Evolutionary conservation across 1,284 basidiomycete genomes (phyloP).

Genomic region (Trametes versicolor): DNA sequence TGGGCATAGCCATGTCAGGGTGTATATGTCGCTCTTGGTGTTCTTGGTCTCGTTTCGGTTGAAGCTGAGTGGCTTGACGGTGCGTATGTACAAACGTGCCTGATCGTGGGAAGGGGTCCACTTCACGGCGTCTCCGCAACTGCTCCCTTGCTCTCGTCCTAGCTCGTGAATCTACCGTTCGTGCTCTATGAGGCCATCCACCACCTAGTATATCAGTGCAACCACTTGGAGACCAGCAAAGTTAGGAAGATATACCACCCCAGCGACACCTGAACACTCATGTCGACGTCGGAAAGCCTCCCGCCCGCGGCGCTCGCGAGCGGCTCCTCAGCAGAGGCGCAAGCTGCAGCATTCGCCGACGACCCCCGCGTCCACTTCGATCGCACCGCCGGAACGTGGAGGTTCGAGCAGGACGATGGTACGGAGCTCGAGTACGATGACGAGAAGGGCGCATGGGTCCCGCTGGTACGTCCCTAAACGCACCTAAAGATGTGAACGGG

Average conservation of each 20-base stretch:
- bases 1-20: too few relatives aligned
- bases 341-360: constrained; percentile 73
- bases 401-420: constrained; percentile 90
- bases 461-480: constrained; percentile 67
- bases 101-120: constrained; percentile 1
- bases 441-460: constrained; percentile 80
- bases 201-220: neutral
- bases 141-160: neutral
- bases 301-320: constrained; percentile 58
- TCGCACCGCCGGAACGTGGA: constrained; percentile 82
- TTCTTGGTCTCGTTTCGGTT: neutral
- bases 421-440: constrained; percentile 90
- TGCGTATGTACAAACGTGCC: neutral
- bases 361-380: constrained; percentile 87
- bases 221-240: neutral
- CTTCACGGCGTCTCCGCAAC: neutral
- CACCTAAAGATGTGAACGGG: neutral
- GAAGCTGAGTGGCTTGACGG: neutral
- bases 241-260: neutral
- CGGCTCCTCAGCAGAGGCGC: constrained; percentile 60
- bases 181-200: neutral
- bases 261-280: neutral
- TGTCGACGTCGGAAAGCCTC: constrained; percentile 40
- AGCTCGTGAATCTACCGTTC: neutral
- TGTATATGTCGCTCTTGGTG: too few relatives aligned